A percentile compares a stretch with the other conserved stretches of the same genome.
These are phyloP conservation scores for Ustulina deusta DNA, from an alignment of 2,329 filamentous ascomycete genomes.

Conservation along the genomic window DNA sequence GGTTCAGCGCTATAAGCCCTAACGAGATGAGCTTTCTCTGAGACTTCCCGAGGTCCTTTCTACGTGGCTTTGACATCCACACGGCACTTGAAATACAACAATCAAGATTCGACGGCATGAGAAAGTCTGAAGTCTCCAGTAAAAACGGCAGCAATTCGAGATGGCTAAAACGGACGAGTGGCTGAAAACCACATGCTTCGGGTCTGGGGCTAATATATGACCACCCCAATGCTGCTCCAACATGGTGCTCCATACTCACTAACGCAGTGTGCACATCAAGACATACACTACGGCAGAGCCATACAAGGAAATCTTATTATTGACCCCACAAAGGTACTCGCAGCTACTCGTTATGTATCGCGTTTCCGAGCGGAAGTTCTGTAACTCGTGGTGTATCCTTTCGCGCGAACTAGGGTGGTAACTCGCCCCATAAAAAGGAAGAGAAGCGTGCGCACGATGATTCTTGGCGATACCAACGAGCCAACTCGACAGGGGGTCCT, in stretches of 20 bases:
- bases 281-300: slow-evolving; percentile 25
- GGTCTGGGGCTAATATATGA: slow-evolving; percentile 36
- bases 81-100: slow-evolving; percentile 43
- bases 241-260: slow-evolving; percentile 37
- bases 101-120: slow-evolving; percentile 44
- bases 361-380: slow-evolving; percentile 18
- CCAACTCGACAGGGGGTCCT: slow-evolving; percentile 37
- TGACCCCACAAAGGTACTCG: slow-evolving; percentile 30
- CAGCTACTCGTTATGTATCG: slow-evolving; percentile 19
- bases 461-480: slow-evolving; percentile 34
- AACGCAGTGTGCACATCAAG: slow-evolving; percentile 31
- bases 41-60: slow-evolving; percentile 31
- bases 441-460: slow-evolving; percentile 17
- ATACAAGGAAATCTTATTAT: slow-evolving; percentile 13
- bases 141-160: slow-evolving; percentile 35
- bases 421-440: slow-evolving; percentile 35
- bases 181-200: slow-evolving; percentile 22
- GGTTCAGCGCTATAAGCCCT: slow-evolving; percentile 37
- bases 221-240: slow-evolving; percentile 31
- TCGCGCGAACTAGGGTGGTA: slow-evolving; percentile 20
- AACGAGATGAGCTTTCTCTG: slow-evolving; percentile 32
- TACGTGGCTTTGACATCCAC: slow-evolving; percentile 40
- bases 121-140: slow-evolving; percentile 40
- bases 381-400: slow-evolving; percentile 28
- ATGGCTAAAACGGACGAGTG: slow-evolving; percentile 34